Evolutionary conservation across 768 basidiomycete genomes (phyloP), one percentile per base, ranked within the genome.

Genomic region (Suillus alpinus): DNA sequence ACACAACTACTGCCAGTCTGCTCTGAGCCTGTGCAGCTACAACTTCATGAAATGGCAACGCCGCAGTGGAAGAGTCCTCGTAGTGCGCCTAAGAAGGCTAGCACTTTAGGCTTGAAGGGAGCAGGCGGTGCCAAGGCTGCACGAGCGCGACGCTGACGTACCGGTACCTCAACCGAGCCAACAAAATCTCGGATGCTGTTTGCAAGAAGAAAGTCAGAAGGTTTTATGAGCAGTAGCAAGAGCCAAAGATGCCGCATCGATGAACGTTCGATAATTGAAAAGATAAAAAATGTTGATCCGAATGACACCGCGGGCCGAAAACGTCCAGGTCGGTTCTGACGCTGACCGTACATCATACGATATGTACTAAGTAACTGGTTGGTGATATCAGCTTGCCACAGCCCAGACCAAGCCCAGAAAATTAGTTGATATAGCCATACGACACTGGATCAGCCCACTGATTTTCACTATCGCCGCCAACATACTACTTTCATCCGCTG

Each of bases 401-500:
- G 18, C 49, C 31, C 10, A 2, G 9, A 50, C 37, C 7, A 14
- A 50, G 18, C 49, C 31, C 10, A 2, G 9, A 50, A 23, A 7
- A 14, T 23, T 9, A 18, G 23, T 37, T 18, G 23, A 26, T 37
- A 23, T 23, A 31, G 49, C 47, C 47, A 49, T 29, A 49, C 47
- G 16, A 49, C 29, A 49, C 47, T 50, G 5, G 49, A 55, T 55
- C 53, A 18, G 53, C 16, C 53, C 53, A 55, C 26, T 59, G 29
- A 29, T 59, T 55, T 56, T 47, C 52, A 56, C 51, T 57, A 59
- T 59, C 52, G 10, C 52, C 52, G 23, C 20, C 52, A 14, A 32
- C 56, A 32, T 56, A 56, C 58, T 14, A 14, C 10, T 34, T 34
- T n/a, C 58, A 51, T 37, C 26, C 29, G 14, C 34, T 18, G 16